These are phyloP conservation scores for Sequoiadendron giganteum DNA, from an alignment of 75 land plant species.

Conservation along the genomic window DNA sequence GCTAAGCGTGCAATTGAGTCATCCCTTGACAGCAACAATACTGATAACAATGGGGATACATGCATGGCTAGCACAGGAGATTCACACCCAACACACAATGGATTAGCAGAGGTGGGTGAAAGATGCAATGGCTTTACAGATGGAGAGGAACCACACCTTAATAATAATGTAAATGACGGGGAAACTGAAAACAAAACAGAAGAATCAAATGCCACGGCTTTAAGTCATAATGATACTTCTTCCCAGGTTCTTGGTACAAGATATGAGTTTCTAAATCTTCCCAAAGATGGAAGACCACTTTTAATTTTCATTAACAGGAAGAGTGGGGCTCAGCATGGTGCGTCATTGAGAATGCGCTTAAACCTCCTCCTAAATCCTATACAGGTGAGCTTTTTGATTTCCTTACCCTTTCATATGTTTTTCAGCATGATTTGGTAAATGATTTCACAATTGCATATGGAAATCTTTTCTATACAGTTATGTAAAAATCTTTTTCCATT, in stretches of 20 bases:
- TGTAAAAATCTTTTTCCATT: background rate
- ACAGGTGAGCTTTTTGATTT: constrained; percentile 43
- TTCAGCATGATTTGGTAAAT: background rate
- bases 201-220: background rate
- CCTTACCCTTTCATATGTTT: background rate
- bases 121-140: constrained; percentile 20
- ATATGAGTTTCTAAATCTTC: constrained; percentile 62
- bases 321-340: constrained; percentile 90
- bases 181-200: constrained; percentile 15
- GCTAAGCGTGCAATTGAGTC: constrained; percentile 35
- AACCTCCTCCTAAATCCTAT: constrained; percentile 81
- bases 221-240: constrained; percentile 22
- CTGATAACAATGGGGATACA: constrained; percentile 13
- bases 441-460: background rate
- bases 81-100: constrained; percentile 15
- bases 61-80: constrained; percentile 37
- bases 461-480: background rate
- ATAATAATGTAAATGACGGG: constrained; percentile 9
- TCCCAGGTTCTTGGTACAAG: constrained; percentile 19
- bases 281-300: constrained; percentile 80
- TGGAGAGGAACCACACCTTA: background rate
- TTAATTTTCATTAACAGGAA: constrained; percentile 88
- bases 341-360: constrained; percentile 59
- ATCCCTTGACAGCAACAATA: constrained; percentile 28
- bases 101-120: constrained; percentile 22